A percentile compares a stretch with the other conserved stretches of the same genome.
These are phyloP conservation scores for Diophrys appendiculata DNA, from an alignment of 73 alveolate species.

Conservation along the genomic window DNA sequence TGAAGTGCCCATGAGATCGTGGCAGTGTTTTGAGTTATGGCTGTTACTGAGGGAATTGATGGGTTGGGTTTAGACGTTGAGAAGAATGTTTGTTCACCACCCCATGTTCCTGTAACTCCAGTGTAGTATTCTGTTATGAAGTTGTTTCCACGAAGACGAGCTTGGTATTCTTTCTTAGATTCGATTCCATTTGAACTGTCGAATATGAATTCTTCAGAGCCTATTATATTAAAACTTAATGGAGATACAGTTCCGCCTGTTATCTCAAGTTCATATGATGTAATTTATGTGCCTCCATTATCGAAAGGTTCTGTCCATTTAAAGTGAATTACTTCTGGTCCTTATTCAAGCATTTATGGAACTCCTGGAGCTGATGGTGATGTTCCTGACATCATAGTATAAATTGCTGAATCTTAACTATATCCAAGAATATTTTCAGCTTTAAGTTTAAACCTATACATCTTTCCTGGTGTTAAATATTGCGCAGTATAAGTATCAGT, in stretches of 20 bases:
- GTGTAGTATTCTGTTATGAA: slow-evolving; percentile 52
- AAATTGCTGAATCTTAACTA: neutral
- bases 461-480: slow-evolving; percentile 51
- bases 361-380: slow-evolving; percentile 58
- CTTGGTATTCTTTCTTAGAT: slow-evolving; percentile 35
- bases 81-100: slow-evolving; percentile 35
- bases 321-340: slow-evolving; percentile 22
- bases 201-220: slow-evolving; percentile 9
- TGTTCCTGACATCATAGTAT: slow-evolving; percentile 70
- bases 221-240: slow-evolving; percentile 23
- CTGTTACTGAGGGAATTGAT: slow-evolving; percentile 1
- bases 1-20: slow-evolving; percentile 50
- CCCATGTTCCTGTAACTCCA: slow-evolving; percentile 22
- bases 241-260: slow-evolving; percentile 21
- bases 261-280: slow-evolving; percentile 45
- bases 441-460: slow-evolving; percentile 36
- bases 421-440: slow-evolving; percentile 48
- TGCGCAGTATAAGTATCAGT: slow-evolving; percentile 28
- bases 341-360: slow-evolving; percentile 16
- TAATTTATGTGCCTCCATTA: slow-evolving; percentile 70
- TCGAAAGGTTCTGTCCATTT: slow-evolving; percentile 78
- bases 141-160: slow-evolving; percentile 35
- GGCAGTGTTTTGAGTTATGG: slow-evolving; percentile 39
- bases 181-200: slow-evolving; percentile 16
- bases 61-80: slow-evolving; percentile 15